These are phyloP conservation scores for Paralagenidium karlingii DNA, from an alignment of 352 stramenopile species.

Conservation along the genomic window DNA sequence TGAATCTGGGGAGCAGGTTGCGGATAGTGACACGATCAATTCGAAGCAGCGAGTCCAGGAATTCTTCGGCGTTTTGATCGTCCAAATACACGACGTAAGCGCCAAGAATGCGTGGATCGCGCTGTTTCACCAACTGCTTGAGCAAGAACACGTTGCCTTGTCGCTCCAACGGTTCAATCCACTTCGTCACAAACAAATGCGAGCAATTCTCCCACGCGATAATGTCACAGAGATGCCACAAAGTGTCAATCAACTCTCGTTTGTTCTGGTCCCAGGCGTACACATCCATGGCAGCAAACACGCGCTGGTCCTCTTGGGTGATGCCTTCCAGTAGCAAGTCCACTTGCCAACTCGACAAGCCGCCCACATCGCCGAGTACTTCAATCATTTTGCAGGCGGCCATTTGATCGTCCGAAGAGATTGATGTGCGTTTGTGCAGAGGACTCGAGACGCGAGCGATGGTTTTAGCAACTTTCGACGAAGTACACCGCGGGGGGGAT, in stretches of 20 bases:
- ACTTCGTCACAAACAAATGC: slow-evolving; percentile 28
- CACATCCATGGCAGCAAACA: slow-evolving; percentile 40
- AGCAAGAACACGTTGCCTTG: slow-evolving; percentile 18
- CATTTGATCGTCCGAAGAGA: slow-evolving; percentile 11
- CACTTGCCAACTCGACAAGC: slow-evolving; percentile 35
- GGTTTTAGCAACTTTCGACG: slow-evolving; percentile 6
- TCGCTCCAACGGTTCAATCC: slow-evolving; percentile 31
- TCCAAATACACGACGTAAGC: slow-evolving; percentile 52
- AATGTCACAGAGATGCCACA: slow-evolving; percentile 46
- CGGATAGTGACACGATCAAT: slow-evolving; percentile 17
- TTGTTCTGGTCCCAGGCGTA: slow-evolving; percentile 32
- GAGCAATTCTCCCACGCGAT: slow-evolving; percentile 46
- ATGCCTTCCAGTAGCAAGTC: slow-evolving; percentile 40
- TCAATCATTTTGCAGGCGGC: slow-evolving; percentile 18
- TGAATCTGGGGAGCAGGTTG: too few species aligned
- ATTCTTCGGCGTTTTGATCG: slow-evolving; percentile 48
- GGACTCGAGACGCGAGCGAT: slow-evolving; percentile 3
- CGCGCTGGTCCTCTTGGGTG: slow-evolving; percentile 22
- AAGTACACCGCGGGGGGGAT: slow-evolving; percentile 9
- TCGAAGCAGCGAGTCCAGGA: slow-evolving; percentile 38
- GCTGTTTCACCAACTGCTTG: slow-evolving; percentile 20
- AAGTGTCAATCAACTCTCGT: slow-evolving; percentile 34
- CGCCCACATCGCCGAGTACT: slow-evolving; percentile 15
- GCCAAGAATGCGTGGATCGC: slow-evolving; percentile 53
- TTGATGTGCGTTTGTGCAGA: neutral